Evolutionary conservation across 192 early-diverging fungal genomes (phyloP), one percentile per base, ranked within the genome.

Genomic region (Rhizophlyctis rosea): DNA sequence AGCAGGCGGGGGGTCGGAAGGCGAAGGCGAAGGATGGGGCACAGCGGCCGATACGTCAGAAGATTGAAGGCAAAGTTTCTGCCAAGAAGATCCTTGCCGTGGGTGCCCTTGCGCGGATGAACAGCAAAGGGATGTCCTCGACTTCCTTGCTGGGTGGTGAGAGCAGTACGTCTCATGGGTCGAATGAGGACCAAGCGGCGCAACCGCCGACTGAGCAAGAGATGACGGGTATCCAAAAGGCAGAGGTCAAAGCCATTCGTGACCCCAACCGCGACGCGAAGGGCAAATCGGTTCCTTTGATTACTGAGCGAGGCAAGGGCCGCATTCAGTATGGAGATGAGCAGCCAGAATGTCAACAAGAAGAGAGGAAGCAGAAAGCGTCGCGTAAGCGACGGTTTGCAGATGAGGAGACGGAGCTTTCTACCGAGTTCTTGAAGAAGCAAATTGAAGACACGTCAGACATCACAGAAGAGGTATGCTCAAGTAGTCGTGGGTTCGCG

Each of bases 361-460:
- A 44, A 7, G 9, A 44, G 28, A 61, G 30, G 34, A 16, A 28
- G 21, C 25, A 58, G 32, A 18, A 34, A 18, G 18, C 28, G 51
- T 7, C 50, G 18, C 47, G 61, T 55, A 33, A 49, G 55, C 81
- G 87, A 36, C 85, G 76, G 54, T 57, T 88, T 1, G 77, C 90
- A 1, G 89, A 92, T 62, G 67, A 76, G 4, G 65, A 78, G n/a
- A 91, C 82, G 1, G 86, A 91, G 69, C 74, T 92, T 54, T 64
- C 84, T 21, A 71, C 79, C 48, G 70, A 78, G 5, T 67, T 76
- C 32, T 72, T 88, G 14, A 59, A 65, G 59, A 47, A 66, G 18
- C 75, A 78, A 61, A 76, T 87, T 29, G 48, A 72, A 3, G 74
- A 88, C 69, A 81, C 87, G 0, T 80, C 77, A 2, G 80, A 86